These are phyloP conservation scores for Mortierella alpina DNA, from an alignment of 192 early-diverging fungal species.

Conservation along the genomic window DNA sequence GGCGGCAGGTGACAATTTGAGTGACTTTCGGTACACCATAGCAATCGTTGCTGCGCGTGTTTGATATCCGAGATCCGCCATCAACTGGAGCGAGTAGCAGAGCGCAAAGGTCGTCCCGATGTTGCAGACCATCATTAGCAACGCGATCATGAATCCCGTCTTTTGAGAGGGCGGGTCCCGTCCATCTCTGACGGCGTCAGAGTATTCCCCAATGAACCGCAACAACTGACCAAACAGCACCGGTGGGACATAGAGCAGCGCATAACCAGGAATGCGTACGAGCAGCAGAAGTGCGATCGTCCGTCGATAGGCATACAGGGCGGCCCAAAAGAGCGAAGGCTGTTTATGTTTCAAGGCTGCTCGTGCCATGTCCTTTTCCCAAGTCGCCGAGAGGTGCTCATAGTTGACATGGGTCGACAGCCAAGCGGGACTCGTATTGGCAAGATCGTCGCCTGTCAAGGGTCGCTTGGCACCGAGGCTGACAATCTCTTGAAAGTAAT, in stretches of 20 bases:
- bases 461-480: conserved; percentile 9
- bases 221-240: not conserved
- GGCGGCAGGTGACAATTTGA: conserved; percentile 72
- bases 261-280: too few relatives aligned
- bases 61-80: conserved; percentile 71
- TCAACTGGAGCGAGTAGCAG: conserved; percentile 1
- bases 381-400: not conserved
- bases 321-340: not conserved
- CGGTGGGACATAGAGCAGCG: not conserved
- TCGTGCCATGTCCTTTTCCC: conserved; percentile 10
- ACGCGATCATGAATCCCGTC: conserved; percentile 13
- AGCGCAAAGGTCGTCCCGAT: not conserved
- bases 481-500: conserved; percentile 29
- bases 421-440: conserved; percentile 8
- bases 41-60: conserved; percentile 76
- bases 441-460: conserved; percentile 13
- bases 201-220: too few relatives aligned
- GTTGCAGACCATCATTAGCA: conserved; percentile 21
- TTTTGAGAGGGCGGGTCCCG: not conserved
- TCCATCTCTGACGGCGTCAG: not conserved
- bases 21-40: conserved; percentile 83
- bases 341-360: not conserved
- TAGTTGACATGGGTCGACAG: conserved; percentile 6
- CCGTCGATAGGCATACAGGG: not conserved
- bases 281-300: not conserved